Evolutionary conservation across 139 green algal genomes (phyloP).

Genomic region (Chlorella sp.): DNA sequence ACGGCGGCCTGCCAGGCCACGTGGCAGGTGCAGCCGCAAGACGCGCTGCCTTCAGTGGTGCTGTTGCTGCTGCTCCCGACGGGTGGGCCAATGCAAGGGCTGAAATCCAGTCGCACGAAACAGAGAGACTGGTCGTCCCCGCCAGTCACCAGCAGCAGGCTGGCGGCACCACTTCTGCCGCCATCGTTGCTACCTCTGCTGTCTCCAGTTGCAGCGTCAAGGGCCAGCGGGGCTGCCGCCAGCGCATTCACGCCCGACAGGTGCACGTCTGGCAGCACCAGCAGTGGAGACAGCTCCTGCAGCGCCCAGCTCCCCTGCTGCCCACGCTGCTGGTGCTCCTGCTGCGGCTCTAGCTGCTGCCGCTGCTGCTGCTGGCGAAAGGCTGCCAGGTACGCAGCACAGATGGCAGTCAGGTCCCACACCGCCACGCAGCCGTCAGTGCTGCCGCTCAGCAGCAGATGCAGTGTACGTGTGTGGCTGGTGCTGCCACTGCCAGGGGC

Average conservation of each 20-base stretch:
- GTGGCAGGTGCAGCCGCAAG: neutral
- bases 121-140: conserved; percentile 50
- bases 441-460: conserved; percentile 24
- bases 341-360: neutral
- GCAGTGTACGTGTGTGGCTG: neutral
- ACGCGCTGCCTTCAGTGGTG: neutral
- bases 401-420: conserved; percentile 33
- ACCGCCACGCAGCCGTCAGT: conserved; percentile 32
- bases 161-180: neutral
- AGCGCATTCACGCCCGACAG: conserved; percentile 52
- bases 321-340: neutral
- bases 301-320: neutral
- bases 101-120: conserved; percentile 8
- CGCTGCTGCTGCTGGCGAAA: neutral
- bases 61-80: neutral
- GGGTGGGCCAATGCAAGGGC: neutral
- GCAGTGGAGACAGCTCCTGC: conserved; percentile 1
- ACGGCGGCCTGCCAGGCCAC: conserved; percentile 1
- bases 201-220: neutral
- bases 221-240: neutral
- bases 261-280: conserved; percentile 26
- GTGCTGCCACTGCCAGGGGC: neutral
- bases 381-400: neutral
- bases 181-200: neutral
- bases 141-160: conserved; percentile 35